Base-by-base conservation (phyloP, 78 protist genomes). In the Paratrimastix pyriformis region DNA sequence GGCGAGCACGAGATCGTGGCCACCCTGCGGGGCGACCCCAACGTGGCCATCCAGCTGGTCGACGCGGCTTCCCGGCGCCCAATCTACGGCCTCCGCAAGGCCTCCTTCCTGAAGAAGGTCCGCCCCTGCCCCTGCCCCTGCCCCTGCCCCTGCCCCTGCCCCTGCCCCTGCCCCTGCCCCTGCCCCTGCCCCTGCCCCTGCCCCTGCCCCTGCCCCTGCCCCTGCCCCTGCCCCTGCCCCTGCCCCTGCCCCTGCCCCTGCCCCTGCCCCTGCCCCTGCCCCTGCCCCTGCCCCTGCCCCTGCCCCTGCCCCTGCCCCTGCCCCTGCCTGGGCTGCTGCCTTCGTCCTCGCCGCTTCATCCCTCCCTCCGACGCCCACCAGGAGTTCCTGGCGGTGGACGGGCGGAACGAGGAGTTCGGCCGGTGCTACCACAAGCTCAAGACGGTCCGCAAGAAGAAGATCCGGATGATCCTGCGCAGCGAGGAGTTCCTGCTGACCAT, bases 361-460 rank as follows among this genome's bases (percentile, higher is more conserved):
- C n/a, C n/a, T n/a, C n/a, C n/a, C n/a, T n/a, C n/a, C n/a, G n/a
- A n/a, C n/a, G n/a, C n/a, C n/a, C 15, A 62, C 13, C 15, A 62
- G 68, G 68, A 62, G 68, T 62, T 29, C 37, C 13, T 13, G 37
- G 39, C 21, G 68, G 15, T 35, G 26, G 68, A 62, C 18, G 11
- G 39, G 37, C 26, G 24, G 11, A 15, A 21, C 11, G 26, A 15
- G 26, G 42, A 11, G 68, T 26, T 62, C 37, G 68, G 45, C 29
- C 68, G 18, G 11, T 62, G 68, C 68, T 62, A 26, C 37, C 68
- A 62, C 68, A 62, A 62, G 37, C 18, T 62, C 42, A 62, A 62
- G 68, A 62, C 68, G 37, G 11, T 62, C 42, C 29, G 37, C 15
- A 15, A 15, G 68, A 62, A 33, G 37, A 62, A 62, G 18, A 15